These are phyloP conservation scores for Gypsophila paniculata DNA, from an alignment of 179 eudicot genomes.

Conservation along the genomic window DNA sequence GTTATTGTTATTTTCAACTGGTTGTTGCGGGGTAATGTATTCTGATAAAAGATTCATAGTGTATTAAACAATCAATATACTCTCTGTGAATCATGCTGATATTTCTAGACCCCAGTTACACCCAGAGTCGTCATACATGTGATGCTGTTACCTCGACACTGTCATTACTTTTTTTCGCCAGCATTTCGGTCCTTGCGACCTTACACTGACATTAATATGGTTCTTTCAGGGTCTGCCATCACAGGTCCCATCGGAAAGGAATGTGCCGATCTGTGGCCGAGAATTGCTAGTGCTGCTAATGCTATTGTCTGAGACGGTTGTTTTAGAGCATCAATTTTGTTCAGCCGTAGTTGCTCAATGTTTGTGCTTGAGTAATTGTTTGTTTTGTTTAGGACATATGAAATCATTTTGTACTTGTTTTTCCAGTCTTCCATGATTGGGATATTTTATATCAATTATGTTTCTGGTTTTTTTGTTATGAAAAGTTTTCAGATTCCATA, in stretches of 20 bases:
- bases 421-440: neutral
- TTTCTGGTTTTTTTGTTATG: neutral
- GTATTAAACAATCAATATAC: too few species aligned
- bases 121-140: neutral
- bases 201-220: neutral
- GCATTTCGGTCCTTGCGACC: neutral
- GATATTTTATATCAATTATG: neutral
- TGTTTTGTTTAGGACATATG: neutral
- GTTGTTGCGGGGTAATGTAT: too few species aligned
- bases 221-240: constrained; percentile 41
- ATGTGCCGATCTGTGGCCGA: constrained; percentile 47
- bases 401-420: constrained; percentile 4
- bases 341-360: neutral
- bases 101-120: neutral
- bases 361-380: neutral
- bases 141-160: neutral
- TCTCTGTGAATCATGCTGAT: neutral
- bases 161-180: neutral
- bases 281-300: constrained; percentile 48
- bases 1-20: too few species aligned
- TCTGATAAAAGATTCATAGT: too few species aligned
- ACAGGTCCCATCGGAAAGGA: constrained; percentile 48
- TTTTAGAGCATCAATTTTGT: constrained; percentile 9
- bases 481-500: too few species aligned
- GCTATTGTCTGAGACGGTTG: constrained; percentile 33